Base-by-base conservation (phyloP, 495 filamentous ascomycete species). In the Hypoxylon trugodes region DNA sequence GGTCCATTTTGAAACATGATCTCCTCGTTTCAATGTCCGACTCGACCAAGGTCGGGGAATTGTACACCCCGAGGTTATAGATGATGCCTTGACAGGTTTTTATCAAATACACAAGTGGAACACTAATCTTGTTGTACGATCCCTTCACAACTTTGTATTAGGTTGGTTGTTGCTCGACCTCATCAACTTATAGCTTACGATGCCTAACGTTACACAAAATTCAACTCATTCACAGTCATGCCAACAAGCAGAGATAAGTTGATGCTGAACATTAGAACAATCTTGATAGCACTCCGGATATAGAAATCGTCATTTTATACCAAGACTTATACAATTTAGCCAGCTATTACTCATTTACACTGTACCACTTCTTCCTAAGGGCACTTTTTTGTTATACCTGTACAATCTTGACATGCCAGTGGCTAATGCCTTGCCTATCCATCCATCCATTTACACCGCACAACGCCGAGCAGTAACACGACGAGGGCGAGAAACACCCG, bases 401-500 rank as follows among this genome's bases (percentile, higher is more conserved):
- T 54, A 58, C 54, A 65, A 65, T 65, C 41, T 65, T 13, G 24
- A 40, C 47, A 41, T 48, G 19, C 64, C 59, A 40, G 38, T 13
- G 41, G 35, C 32, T 48, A 25, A 46, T 33, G 8, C 26, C n/a
- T 28, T n/a, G n/a, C n/a, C n/a, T n/a, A n/a, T 35, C 26, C 26
- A 21, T 37, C 53, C 42, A 18, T 18, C 24, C 35, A 25, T 45
- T 18, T 33, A 43, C 9, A 50, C n/a, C 19, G 22, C 37, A 41
- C 2, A 53, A 65, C 61, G 40, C 61, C 61, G 25, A 38, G n/a
- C 45, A 22, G 16, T 57, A 58, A 33, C 42, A 46, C 32, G 41
- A 51, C n/a, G 12, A 53, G 10, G 24, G 59, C 18, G 43, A 37
- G 16, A 57, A 15, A 19, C 48, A 18, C 50, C 53, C 16, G 47